A percentile compares a stretch with the other conserved stretches of the same genome.
phyloP scores from a whole-genome alignment of 2,329 filamentous ascomycete genomes.

The Claviceps fusiformis region DNA sequence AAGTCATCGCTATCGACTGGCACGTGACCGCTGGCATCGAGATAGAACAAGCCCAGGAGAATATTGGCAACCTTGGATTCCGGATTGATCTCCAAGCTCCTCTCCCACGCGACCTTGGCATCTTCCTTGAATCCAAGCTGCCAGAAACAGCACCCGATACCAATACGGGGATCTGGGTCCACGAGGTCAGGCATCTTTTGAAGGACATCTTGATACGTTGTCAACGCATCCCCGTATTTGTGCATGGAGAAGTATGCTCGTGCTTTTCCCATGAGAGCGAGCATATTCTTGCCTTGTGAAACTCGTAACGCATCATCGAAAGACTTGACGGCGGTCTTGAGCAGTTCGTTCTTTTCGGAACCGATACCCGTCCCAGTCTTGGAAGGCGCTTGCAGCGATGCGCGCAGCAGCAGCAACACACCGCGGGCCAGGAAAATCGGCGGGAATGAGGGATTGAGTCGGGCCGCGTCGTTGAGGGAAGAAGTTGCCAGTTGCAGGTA shows the following conservation, averaged over 20 bases:
- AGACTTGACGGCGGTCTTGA: slow-evolving; percentile 77
- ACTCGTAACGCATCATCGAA: slow-evolving; percentile 88
- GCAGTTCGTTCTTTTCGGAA: slow-evolving; percentile 61
- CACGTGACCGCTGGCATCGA: slow-evolving; percentile 73
- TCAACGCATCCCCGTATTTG: slow-evolving; percentile 71
- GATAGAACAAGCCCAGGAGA: slow-evolving; percentile 76
- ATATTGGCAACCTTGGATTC: slow-evolving; percentile 85
- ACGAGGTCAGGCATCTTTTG: slow-evolving; percentile 74
- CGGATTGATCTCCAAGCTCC: slow-evolving; percentile 65
- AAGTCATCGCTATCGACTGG: slow-evolving; percentile 78
- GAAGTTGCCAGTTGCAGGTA: slow-evolving; percentile 85
- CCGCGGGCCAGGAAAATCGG: slow-evolving; percentile 85
- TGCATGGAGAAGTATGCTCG: slow-evolving; percentile 76
- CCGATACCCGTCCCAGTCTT: slow-evolving; percentile 54
- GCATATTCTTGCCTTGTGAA: slow-evolving; percentile 76
- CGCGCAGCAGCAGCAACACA: slow-evolving; percentile 74
- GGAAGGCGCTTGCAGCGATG: slow-evolving; percentile 67
- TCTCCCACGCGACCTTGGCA: slow-evolving; percentile 80
- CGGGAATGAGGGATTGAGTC: slow-evolving; percentile 83
- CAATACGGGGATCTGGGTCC: slow-evolving; percentile 90
- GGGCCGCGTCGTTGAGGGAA: slow-evolving; percentile 86
- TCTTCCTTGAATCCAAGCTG: slow-evolving; percentile 89
- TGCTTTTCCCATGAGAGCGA: slow-evolving; percentile 83
- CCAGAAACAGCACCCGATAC: slow-evolving; percentile 95
- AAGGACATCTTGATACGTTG: slow-evolving; percentile 76